A percentile compares a stretch with the other conserved stretches of the same genome.
phyloP scores from a whole-genome alignment of 2,329 filamentous ascomycete genomes.

The Pseudogymnoascus sp. region DNA sequence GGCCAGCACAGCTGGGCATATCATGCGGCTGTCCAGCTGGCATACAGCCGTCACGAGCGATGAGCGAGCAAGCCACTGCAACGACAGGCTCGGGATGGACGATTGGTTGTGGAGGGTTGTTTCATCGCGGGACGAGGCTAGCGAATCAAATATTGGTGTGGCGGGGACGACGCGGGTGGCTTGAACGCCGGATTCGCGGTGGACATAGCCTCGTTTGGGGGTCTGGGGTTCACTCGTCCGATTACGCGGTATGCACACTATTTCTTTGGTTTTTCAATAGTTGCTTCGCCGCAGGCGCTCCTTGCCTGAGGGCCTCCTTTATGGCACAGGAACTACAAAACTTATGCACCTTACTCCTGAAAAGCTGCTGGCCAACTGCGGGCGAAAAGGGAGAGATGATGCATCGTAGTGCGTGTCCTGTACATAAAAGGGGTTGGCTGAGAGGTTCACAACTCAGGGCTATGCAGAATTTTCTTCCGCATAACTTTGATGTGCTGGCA shows the following conservation, averaged over 20 bases:
- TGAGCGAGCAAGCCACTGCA: neutral
- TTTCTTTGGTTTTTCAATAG: neutral
- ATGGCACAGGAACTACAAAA: neutral
- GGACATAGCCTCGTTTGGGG: slow-evolving; percentile 7
- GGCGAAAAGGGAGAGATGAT: neutral
- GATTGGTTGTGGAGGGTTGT: neutral
- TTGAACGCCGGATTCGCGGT: slow-evolving; percentile 3
- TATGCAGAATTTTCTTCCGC: neutral
- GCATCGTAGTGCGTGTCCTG: neutral
- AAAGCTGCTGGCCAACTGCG: neutral
- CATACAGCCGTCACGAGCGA: neutral
- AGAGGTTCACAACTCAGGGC: neutral
- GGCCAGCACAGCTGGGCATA: slow-evolving; percentile 3
- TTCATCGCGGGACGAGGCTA: neutral
- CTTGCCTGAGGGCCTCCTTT: neutral
- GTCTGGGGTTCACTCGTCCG: slow-evolving; percentile 2
- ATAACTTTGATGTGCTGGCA: slow-evolving; percentile 1
- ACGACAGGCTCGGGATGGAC: neutral
- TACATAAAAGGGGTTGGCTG: slow-evolving; percentile 4
- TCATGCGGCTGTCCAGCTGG: slow-evolving; percentile 4
- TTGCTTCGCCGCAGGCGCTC: neutral
- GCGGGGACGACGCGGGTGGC: slow-evolving; percentile 4
- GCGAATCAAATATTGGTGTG: slow-evolving; percentile 8
- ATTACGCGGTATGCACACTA: slow-evolving; percentile 3
- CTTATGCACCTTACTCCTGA: slow-evolving; percentile 4